Conservation (phyloP, 2,329 filamentous ascomycete species). For the Hypocreales sp. region DNA sequence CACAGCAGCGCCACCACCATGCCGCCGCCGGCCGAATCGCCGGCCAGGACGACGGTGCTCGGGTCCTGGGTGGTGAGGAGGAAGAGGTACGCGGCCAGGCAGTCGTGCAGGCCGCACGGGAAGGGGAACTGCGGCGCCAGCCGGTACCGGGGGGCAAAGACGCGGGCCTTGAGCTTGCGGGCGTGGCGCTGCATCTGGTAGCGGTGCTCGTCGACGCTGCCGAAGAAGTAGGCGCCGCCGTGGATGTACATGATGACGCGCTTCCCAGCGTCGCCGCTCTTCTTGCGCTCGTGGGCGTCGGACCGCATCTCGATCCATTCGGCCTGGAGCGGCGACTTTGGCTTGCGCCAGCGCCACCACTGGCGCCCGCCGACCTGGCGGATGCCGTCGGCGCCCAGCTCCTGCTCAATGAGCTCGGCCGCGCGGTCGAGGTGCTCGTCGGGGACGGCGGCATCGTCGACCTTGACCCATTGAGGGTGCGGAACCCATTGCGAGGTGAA, state of each 20-base stretch:
- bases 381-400: slow-evolving; percentile 67
- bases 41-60: slow-evolving; percentile 70
- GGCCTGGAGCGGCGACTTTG: slow-evolving; percentile 50
- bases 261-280: slow-evolving; percentile 40
- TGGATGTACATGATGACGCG: slow-evolving; percentile 90
- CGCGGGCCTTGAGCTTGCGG: slow-evolving; percentile 77
- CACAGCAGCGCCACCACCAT: slow-evolving; percentile 76
- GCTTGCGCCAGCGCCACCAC: slow-evolving; percentile 82
- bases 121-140: slow-evolving; percentile 91
- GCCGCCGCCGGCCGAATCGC: slow-evolving; percentile 86
- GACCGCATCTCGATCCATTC: slow-evolving; percentile 96
- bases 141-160: slow-evolving; percentile 77
- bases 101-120: slow-evolving; percentile 83
- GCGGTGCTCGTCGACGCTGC: slow-evolving; percentile 89
- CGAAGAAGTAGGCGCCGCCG: slow-evolving; percentile 90
- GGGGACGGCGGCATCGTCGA: slow-evolving; percentile 52
- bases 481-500: slow-evolving; percentile 91
- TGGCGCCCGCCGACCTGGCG: slow-evolving; percentile 61
- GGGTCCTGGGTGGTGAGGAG: slow-evolving; percentile 64
- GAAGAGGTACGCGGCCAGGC: slow-evolving; percentile 73
- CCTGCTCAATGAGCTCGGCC: slow-evolving; percentile 49
- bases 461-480: slow-evolving; percentile 72
- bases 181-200: slow-evolving; percentile 97
- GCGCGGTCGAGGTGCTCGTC: slow-evolving; percentile 47
- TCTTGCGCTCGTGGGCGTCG: slow-evolving; percentile 54